phyloP scores from a whole-genome alignment of 2,329 filamentous ascomycete species.

The Aspergillus carbonarius region DNA sequence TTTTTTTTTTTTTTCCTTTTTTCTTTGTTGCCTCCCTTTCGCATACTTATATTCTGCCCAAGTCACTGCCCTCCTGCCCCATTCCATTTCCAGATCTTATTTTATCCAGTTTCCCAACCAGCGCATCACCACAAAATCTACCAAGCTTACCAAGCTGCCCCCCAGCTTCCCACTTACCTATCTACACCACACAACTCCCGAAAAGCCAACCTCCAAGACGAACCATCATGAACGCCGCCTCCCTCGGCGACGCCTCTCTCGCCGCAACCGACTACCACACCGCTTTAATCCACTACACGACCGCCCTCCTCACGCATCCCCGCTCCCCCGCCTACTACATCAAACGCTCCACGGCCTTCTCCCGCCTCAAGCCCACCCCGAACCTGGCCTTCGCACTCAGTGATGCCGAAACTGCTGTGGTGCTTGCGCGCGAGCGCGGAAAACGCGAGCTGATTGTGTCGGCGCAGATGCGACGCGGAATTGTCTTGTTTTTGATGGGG shows the following conservation, averaged over 20 bases:
- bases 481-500: constrained; percentile 69
- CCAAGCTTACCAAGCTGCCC: neutral
- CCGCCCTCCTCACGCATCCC: constrained; percentile 62
- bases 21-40: neutral
- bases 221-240: constrained; percentile 51
- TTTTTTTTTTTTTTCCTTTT: neutral
- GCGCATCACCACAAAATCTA: neutral
- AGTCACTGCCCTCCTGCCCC: too few relatives aligned
- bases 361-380: constrained; percentile 56
- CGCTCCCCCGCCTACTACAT: constrained; percentile 76
- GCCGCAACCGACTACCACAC: constrained; percentile 61
- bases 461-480: constrained; percentile 77
- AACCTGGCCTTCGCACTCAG: constrained; percentile 55
- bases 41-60: too few relatives aligned
- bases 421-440: constrained; percentile 63
- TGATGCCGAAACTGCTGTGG: constrained; percentile 67
- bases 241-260: constrained; percentile 62
- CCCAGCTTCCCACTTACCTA: neutral
- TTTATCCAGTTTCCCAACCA: too few relatives aligned
- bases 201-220: neutral
- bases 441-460: constrained; percentile 73
- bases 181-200: neutral
- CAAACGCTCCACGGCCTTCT: constrained; percentile 75
- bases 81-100: neutral
- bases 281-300: constrained; percentile 68